Base-by-base conservation (phyloP, 768 basidiomycete genomes). In the Kwoniella bestiolae region DNA sequence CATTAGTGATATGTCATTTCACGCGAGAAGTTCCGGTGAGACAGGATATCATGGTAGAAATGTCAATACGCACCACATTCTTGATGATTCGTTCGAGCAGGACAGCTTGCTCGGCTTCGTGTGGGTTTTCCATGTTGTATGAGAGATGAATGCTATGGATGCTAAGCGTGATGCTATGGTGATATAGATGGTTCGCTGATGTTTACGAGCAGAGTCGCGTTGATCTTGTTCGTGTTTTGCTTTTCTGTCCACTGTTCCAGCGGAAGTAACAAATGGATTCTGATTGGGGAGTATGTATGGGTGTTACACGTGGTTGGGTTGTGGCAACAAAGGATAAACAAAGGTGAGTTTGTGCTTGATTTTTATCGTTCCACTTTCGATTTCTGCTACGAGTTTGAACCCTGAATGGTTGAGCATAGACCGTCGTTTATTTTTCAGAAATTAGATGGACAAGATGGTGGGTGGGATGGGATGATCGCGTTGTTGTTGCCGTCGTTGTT, bases 71-170 rank as follows among this genome's bases (percentile, higher is more conserved):
- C 67, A 93, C 93, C 5, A 90, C 87, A 70, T 92, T 95, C 82
- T 94, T 94, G 26, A 92, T 83, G 73, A 97, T 94, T 28, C 94
- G 86, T 71, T 95, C 91, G 3, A 96, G 85, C 21, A 95, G 86
- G 50, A 94, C 88, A 32, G 91, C 92, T 78, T 97, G 94, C 46
- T 91, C 86, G 81, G 94, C 92, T 56, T 91, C 91, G 72, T 97
- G 93, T 23, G 94, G 94, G 80, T 95, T 95, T 82, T 96, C 92
- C 94, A 96, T 95, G 16, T 16, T 44, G 50, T n/a, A n/a, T n/a
- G n/a, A n/a, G n/a, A n/a, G n/a, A n/a, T n/a, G n/a, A n/a, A n/a
- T n/a, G n/a, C n/a, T n/a, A n/a, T n/a, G n/a, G n/a, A n/a, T n/a
- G n/a, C n/a, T n/a, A n/a, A n/a, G n/a, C n/a, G n/a, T n/a, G 38